These are phyloP conservation scores for Penicillium fuscoglaucum DNA, from an alignment of 2,329 filamentous ascomycete species.

Conservation along the genomic window DNA sequence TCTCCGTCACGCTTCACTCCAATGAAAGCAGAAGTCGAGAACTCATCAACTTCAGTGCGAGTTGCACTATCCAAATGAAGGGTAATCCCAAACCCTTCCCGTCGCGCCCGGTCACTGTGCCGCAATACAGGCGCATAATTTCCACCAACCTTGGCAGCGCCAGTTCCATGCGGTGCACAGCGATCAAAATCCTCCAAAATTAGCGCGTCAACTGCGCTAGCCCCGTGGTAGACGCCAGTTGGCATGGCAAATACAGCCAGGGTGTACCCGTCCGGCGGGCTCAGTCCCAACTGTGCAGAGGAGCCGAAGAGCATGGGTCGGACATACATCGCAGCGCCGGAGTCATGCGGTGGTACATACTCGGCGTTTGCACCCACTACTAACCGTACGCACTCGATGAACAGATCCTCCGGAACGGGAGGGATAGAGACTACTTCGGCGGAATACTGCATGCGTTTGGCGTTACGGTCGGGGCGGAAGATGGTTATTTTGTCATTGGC, in stretches of 20 bases:
- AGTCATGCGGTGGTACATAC: slow-evolving; percentile 85
- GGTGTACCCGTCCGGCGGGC: slow-evolving; percentile 85
- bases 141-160: slow-evolving; percentile 89
- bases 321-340: slow-evolving; percentile 89
- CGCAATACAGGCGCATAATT: slow-evolving; percentile 93
- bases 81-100: slow-evolving; percentile 87
- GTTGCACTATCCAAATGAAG: slow-evolving; percentile 86
- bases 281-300: slow-evolving; percentile 81
- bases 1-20: slow-evolving; percentile 65
- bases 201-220: slow-evolving; percentile 79
- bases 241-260: slow-evolving; percentile 89
- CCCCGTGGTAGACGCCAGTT: slow-evolving; percentile 91
- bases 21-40: slow-evolving; percentile 91
- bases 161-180: slow-evolving; percentile 85
- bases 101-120: slow-evolving; percentile 78
- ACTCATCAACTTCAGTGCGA: slow-evolving; percentile 87
- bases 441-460: slow-evolving; percentile 78
- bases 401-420: slow-evolving; percentile 71
- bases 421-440: slow-evolving; percentile 83
- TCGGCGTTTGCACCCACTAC: slow-evolving; percentile 87
- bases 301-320: slow-evolving; percentile 86
- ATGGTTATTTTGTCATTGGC: slow-evolving; percentile 68
- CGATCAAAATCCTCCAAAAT: slow-evolving; percentile 94
- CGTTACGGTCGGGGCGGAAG: slow-evolving; percentile 87
- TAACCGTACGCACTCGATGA: slow-evolving; percentile 72